Conservation (phyloP, 2,329 filamentous ascomycete genomes). For the Alternaria conjuncta region DNA sequence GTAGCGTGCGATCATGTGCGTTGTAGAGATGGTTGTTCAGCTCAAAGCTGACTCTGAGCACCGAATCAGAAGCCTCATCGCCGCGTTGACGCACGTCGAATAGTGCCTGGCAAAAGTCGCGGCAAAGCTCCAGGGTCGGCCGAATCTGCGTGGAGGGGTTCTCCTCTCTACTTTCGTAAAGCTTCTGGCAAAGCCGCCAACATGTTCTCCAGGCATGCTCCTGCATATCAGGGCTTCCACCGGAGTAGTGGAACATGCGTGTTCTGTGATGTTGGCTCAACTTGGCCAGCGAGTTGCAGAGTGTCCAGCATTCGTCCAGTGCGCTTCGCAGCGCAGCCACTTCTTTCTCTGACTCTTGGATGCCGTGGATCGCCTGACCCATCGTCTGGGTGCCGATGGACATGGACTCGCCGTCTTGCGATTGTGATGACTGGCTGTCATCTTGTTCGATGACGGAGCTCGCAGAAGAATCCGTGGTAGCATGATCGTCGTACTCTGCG, state of each 20-base stretch:
- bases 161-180: conserved; percentile 82
- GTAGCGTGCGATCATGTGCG: conserved; percentile 82
- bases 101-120: conserved; percentile 88
- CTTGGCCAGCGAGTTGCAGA: conserved; percentile 88
- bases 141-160: conserved; percentile 71
- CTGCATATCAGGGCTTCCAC: conserved; percentile 73
- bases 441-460: conserved; percentile 43
- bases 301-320: conserved; percentile 87
- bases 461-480: conserved; percentile 34
- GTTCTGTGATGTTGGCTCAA: conserved; percentile 84
- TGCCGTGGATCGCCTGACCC: conserved; percentile 62
- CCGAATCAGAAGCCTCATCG: conserved; percentile 82
- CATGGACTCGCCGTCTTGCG: conserved; percentile 35
- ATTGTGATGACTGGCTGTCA: conserved; percentile 39
- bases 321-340: conserved; percentile 74
- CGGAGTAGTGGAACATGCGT: conserved; percentile 76
- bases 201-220: conserved; percentile 93
- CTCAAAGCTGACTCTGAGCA: conserved; percentile 91
- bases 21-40: conserved; percentile 95
- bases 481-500: conserved; percentile 52
- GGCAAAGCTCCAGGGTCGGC: conserved; percentile 82
- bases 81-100: conserved; percentile 83
- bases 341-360: conserved; percentile 67
- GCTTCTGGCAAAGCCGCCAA: conserved; percentile 88
- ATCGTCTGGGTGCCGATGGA: conserved; percentile 46